Base-by-base conservation (phyloP, 805 yeast species). In the Hanseniaspora thailandica region DNA sequence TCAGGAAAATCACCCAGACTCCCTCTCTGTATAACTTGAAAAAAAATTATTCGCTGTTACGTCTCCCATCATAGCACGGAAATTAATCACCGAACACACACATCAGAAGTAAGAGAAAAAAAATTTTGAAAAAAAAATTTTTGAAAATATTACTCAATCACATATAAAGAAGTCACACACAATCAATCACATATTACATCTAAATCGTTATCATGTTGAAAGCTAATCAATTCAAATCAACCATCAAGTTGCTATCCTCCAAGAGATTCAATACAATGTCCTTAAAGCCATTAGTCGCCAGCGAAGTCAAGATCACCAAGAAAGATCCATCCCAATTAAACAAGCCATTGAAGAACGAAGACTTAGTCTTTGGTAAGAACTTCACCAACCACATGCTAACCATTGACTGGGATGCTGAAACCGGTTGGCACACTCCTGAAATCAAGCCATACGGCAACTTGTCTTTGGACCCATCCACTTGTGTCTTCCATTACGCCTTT, bases 401-500 rank as follows among this genome's bases (percentile, higher is more conserved):
- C 61, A 71, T 87, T 49, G 88, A 86, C 65, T 93, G 97, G 96
- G 77, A 78, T 55, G 72, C 72, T 30, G 73, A 74, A 53, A 63
- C 69, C 3, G 97, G 97, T 48, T 90, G 98, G 98, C 83, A 72
- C 10, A 69, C 77, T n/a, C 97, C 98, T 44, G 78, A 77, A 65
- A 89, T 90, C 67, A 77, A 78, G 59, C 97, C 97, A 23, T 88
- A 86, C 66, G 89, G 82, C 50, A 78, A 79, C 48, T 70, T 90
- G 52, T 62, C 73, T 17, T 68, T 90, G 55, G 96, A 89, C 63
- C 98, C 98, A 26, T 81, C 96, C 20, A 71, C 93, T 19, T 78
- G 85, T 66, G 97, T 89, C 33, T 81, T 90, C 71, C 98, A 90
- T 73, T 90, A 90, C 64, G 90, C 95, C 4, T 90, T 93, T 64